Evolutionary conservation across 2,329 filamentous ascomycete genomes (phyloP).

Genomic region (Colletotrichum cordylinicola): DNA sequence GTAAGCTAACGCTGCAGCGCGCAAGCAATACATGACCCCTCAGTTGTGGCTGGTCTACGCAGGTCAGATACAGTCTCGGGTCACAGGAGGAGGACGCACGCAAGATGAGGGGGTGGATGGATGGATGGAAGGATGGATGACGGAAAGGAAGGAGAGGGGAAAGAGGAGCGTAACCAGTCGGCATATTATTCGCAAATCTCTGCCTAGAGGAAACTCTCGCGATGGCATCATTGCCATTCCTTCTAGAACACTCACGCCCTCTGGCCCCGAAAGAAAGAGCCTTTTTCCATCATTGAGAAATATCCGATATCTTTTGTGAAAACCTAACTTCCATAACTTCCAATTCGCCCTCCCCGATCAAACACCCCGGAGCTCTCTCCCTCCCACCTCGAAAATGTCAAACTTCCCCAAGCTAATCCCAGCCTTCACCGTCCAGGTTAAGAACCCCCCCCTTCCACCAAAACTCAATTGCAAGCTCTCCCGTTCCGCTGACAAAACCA

Average conservation of each 20-base stretch:
- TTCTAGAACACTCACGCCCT: background rate
- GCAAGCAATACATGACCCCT: background rate
- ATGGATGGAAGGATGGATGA: background rate
- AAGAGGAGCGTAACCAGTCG: background rate
- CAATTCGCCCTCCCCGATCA: background rate
- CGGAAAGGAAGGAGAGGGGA: background rate
- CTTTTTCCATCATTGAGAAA: background rate
- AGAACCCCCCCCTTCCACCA: background rate
- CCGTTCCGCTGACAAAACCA: background rate
- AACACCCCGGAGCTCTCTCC: background rate
- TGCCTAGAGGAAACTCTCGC: background rate
- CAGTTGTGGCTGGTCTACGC: background rate
- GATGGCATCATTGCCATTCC: background rate
- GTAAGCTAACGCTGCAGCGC: background rate
- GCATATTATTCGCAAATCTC: background rate
- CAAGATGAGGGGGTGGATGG: background rate
- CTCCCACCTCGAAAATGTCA: constrained; percentile 25
- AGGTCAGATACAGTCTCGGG: background rate
- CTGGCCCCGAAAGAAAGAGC: background rate
- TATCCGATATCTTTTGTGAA: background rate
- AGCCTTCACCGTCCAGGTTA: constrained; percentile 41
- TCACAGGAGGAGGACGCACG: background rate
- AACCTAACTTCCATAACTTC: background rate
- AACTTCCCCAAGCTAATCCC: constrained; percentile 42
- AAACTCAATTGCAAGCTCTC: background rate